Evolutionary conservation across 2,329 filamentous ascomycete genomes (phyloP), one percentile per base, ranked within the genome.

Genomic region (Sphaerulina populicola): DNA sequence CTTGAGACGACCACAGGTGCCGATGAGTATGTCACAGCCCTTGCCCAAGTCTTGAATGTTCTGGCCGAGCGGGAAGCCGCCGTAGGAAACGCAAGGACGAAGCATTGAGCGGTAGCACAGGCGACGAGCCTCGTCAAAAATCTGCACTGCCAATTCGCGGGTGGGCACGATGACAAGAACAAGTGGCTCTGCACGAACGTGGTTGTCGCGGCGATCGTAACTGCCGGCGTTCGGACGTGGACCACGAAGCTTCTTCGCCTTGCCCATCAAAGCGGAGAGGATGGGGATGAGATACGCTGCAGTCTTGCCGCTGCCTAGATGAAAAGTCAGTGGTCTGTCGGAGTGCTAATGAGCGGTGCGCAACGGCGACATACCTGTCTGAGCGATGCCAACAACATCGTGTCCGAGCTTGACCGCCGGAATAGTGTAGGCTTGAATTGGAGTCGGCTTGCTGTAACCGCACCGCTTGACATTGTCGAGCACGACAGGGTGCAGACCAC

Each of bases 101-200:
- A 98, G 77, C 88, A 94, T 95, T 3, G 87, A 89, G 1, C 93
- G 83, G 63, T 98, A 98, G 67, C 89, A 96, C 44, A 97, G 81
- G 61, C 91, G 88, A 56, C 93, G 85, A 23, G 88, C 83, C 67
- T 97, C 91, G 57, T 95, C 88, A 70, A 95, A 97, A 60, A 97
- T 95, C 66, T 98, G 93, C 2, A 89, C 85, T 0, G 89, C 88
- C 4, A 98, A 72, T 74, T 98, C 93, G 33, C 93, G 86, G 48
- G 86, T 93, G 0, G 93, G 93, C 9, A 81, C 84, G 18, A 98
- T 78, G 48, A 98, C 77, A 27, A 97, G 74, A 0, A 97, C 86
- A 6, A 98, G 71, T 4, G 93, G 93, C 73, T 97, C 90, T 6
- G 89, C 91, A 39, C 80, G 79, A 36, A 86, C 79, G 1, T 69